Percentiles rank a stretch among this genome's conserved stretches.
These are phyloP conservation scores for Colletotrichum tropicicola DNA, from an alignment of 2,329 filamentous ascomycete genomes.

Conservation along the genomic window DNA sequence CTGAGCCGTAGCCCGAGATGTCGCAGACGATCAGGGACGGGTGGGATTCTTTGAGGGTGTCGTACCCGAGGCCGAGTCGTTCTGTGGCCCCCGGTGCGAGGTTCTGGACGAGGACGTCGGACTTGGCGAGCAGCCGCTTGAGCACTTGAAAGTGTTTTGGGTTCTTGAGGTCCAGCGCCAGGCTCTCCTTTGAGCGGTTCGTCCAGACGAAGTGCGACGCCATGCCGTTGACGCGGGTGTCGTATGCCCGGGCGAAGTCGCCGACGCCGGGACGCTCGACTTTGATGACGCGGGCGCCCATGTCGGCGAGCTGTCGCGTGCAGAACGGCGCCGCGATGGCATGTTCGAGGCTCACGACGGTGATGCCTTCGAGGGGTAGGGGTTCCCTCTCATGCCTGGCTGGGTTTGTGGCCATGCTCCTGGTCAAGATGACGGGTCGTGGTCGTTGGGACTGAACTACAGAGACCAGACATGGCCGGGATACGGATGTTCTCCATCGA, in stretches of 20 bases:
- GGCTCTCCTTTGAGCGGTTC: constrained; percentile 62
- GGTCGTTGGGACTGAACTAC: too few relatives aligned
- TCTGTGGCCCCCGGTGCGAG: constrained; percentile 58
- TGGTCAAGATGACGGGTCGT: not conserved
- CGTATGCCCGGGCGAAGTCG: constrained; percentile 62
- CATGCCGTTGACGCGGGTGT: constrained; percentile 57
- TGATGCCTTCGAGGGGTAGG: constrained; percentile 49
- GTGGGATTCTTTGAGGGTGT: constrained; percentile 49
- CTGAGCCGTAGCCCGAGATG: constrained; percentile 61
- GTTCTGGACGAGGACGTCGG: constrained; percentile 64
- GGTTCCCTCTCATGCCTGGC: not conserved
- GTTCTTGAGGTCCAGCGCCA: constrained; percentile 59
- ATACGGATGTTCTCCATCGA: not conserved
- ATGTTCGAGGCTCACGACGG: constrained; percentile 62
- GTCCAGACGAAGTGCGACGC: constrained; percentile 65
- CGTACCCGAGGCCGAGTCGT: constrained; percentile 57
- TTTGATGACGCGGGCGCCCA: constrained; percentile 64
- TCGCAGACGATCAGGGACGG: constrained; percentile 61
- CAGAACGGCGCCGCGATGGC: constrained; percentile 64
- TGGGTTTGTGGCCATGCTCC: not conserved
- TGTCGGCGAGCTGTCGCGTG: constrained; percentile 61
- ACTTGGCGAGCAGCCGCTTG: constrained; percentile 50
- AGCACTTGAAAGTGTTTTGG: constrained; percentile 50
- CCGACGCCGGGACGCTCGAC: constrained; percentile 59
- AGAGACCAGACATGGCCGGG: not conserved